Base-by-base conservation (phyloP, 2,329 filamentous ascomycete genomes). In the Epichloe gansuensis region DNA sequence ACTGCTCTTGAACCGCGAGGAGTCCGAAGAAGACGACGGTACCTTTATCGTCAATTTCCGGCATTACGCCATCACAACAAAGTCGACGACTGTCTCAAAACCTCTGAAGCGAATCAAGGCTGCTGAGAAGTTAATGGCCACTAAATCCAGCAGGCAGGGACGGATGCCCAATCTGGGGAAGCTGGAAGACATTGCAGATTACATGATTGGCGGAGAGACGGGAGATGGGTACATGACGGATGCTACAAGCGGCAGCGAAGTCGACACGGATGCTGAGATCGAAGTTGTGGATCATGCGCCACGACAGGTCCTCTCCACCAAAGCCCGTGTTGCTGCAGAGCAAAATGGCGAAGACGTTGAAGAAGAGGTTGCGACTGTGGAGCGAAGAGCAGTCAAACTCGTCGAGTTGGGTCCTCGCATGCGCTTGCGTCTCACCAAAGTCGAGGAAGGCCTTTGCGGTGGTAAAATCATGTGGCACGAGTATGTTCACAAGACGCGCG, bases 391-490 rank as follows among this genome's bases (percentile, higher is more conserved):
- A 0, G 87, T 98, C 23, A 96, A 95, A 66, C 74, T 98, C 6
- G 84, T 95, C 3, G 93, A 98, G 69, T 73, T 98, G 0, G 93
- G 93, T 0, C 93, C 93, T 1, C 81, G 93, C 51, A 84, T 98
- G 85, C 85, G 81, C 55, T 72, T 98, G 41, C 82, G 91, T 35
- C 74, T 98, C 69, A 90, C 89, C 51, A 98, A 98, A 72, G 90
- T 98, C 4, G 93, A 98, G 64, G 93, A 98, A 60, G 93, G 91
- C 1, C 70, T 97, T 6, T 96, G 89, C 61, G 78, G 80, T 27
- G 93, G 93, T 48, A 93, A 89, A 66, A 79, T 95, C 52, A 87
- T 98, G 86, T 98, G 93, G 93, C 93, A 98, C 67, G 89, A 96
- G 65, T 94, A 89, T 64, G 82, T 97, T 50, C 80, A 84, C 64